phyloP scores from a whole-genome alignment of 305 asterid species.

The Euphrasia arctica region DNA sequence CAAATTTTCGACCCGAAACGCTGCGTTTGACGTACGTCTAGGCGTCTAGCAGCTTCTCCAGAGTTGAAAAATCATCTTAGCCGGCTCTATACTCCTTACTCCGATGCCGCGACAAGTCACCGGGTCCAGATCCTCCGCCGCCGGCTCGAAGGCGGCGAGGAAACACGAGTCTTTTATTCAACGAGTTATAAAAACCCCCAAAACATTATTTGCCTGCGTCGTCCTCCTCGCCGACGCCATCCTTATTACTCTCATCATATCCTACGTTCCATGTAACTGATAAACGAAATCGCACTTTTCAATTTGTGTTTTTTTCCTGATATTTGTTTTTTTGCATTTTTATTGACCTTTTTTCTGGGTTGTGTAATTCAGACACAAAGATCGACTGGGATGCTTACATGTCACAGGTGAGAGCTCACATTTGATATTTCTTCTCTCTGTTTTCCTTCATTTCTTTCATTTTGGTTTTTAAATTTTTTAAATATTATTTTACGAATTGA shows the following conservation, averaged over 20 bases:
- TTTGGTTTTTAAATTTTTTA: slow-evolving; percentile 10
- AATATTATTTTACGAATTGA: slow-evolving; percentile 17
- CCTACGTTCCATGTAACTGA: too few species aligned
- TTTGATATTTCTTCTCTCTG: too few species aligned
- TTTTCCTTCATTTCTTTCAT: not conserved
- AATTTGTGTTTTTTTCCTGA: too few species aligned
- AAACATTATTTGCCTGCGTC: too few species aligned
- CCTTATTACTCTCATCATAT: too few species aligned
- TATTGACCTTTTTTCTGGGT: too few species aligned
- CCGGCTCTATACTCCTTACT: slow-evolving; percentile 23
- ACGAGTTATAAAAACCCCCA: too few species aligned
- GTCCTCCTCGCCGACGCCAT: too few species aligned
- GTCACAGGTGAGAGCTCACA: slow-evolving; percentile 65
- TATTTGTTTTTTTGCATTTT: too few species aligned
- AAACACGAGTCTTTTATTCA: slow-evolving; percentile 8
- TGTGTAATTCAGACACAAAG: too few species aligned
- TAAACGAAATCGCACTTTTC: too few species aligned
- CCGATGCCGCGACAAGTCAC: slow-evolving; percentile 32
- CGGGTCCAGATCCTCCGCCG: slow-evolving; percentile 15
- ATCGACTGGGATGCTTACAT: slow-evolving; percentile 17
- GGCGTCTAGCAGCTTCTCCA: too few species aligned
- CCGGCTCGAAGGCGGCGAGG: slow-evolving; percentile 11
- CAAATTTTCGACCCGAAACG: slow-evolving; percentile 18
- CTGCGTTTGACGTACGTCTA: slow-evolving; percentile 35
- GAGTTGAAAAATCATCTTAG: not conserved